Conservation (phyloP, 2,329 filamentous ascomycete species). For the Alternaria solani region DNA sequence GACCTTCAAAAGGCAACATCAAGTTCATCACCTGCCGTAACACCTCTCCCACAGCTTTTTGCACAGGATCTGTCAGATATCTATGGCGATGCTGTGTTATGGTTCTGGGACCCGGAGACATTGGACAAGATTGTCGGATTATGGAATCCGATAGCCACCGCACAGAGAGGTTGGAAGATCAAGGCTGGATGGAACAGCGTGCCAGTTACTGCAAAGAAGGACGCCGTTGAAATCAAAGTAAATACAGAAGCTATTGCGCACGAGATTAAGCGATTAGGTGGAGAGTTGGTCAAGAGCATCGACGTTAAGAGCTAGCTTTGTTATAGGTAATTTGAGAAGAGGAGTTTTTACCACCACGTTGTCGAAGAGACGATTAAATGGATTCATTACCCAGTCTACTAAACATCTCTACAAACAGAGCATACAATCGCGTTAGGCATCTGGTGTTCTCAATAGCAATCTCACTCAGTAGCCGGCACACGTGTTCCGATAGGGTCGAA, state of each 20-base stretch:
- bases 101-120: constrained; percentile 74
- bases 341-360: too few relatives aligned
- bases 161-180: constrained; percentile 70
- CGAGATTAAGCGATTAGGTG: constrained; percentile 73
- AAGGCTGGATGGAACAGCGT: constrained; percentile 73
- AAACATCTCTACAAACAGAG: background rate
- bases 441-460: background rate
- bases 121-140: constrained; percentile 69
- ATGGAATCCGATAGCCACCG: constrained; percentile 67
- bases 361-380: background rate
- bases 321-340: background rate
- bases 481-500: background rate
- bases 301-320: constrained; percentile 29
- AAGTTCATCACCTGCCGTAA: constrained; percentile 53
- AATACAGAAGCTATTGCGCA: constrained; percentile 73
- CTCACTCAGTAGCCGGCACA: background rate
- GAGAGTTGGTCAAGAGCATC: constrained; percentile 62
- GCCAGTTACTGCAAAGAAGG: constrained; percentile 52
- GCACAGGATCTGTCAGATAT: constrained; percentile 70
- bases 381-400: background rate
- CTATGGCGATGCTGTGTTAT: constrained; percentile 75
- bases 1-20: constrained; percentile 57
- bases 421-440: background rate
- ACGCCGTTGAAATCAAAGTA: constrained; percentile 62
- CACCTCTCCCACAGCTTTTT: constrained; percentile 69